These are phyloP conservation scores for Xylaria grammica DNA, from an alignment of 495 filamentous ascomycete species.

Conservation along the genomic window DNA sequence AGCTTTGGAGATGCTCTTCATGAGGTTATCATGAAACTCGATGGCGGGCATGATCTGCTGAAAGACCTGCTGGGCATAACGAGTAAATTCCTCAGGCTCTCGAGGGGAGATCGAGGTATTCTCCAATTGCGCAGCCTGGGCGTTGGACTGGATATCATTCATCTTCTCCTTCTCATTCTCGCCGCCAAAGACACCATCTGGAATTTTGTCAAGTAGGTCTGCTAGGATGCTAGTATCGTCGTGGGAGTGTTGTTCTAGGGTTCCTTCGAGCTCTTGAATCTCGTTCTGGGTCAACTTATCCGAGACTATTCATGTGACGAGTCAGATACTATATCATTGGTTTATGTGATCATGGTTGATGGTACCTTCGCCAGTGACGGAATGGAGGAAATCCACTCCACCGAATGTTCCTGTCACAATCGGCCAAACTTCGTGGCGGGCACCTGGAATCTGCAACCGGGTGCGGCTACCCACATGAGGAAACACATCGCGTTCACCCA, in stretches of 20 bases:
- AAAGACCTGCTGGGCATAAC: constrained; percentile 67
- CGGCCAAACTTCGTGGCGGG: constrained; percentile 69
- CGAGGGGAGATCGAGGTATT: constrained; percentile 69
- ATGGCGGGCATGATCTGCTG: constrained; percentile 82
- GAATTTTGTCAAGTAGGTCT: constrained; percentile 77
- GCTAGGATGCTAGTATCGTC: constrained; percentile 69
- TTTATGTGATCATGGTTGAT: background rate
- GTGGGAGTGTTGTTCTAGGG: constrained; percentile 64
- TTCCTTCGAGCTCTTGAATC: constrained; percentile 78
- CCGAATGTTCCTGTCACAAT: constrained; percentile 90
- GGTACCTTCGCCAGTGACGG: constrained; percentile 77
- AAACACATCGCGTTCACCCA: constrained; percentile 80
- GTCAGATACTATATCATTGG: background rate
- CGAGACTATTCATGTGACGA: constrained; percentile 52
- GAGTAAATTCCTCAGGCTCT: constrained; percentile 76
- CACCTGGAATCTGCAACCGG: constrained; percentile 68
- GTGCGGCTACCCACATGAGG: constrained; percentile 81
- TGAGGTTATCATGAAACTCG: constrained; percentile 85
- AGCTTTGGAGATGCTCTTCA: constrained; percentile 75
- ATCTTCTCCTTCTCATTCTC: constrained; percentile 69
- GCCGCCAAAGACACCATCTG: constrained; percentile 73
- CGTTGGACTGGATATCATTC: constrained; percentile 70
- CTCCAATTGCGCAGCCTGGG: constrained; percentile 68
- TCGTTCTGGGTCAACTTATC: constrained; percentile 90
- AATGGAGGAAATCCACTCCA: constrained; percentile 84